Percentiles rank a stretch among this genome's conserved stretches.
Evolutionary conservation across 768 basidiomycete genomes (phyloP).

Genomic region (Nidula microcarpa): DNA sequence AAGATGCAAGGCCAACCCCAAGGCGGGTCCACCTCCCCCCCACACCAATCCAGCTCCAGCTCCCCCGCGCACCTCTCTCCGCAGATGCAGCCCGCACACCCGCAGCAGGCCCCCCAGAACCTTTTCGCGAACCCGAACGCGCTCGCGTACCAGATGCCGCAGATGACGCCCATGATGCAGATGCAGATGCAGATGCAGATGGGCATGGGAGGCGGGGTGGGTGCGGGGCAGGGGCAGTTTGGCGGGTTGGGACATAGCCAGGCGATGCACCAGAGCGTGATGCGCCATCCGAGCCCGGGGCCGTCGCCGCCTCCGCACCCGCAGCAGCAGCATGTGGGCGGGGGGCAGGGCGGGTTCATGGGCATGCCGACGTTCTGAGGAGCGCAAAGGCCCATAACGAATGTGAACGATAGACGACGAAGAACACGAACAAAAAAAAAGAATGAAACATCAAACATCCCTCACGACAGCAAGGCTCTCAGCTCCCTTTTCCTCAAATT

Average conservation of each 20-base stretch:
- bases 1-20: conserved; percentile 48
- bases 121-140: conserved; percentile 50
- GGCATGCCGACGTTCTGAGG: conserved; percentile 23
- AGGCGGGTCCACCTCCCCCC: conserved; percentile 31
- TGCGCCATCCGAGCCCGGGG: conserved; percentile 76
- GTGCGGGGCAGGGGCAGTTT: conserved; percentile 36
- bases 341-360: conserved; percentile 28
- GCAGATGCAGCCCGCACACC: conserved; percentile 24
- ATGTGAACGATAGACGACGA: no score
- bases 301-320: conserved; percentile 32
- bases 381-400: no score
- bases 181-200: conserved; percentile 55
- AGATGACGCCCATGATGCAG: conserved; percentile 62
- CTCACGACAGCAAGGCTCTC: no score
- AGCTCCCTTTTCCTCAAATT: no score
- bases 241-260: conserved; percentile 57
- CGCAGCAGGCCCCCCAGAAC: conserved; percentile 36
- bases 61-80: conserved; percentile 34
- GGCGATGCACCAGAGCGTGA: conserved; percentile 83
- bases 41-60: conserved; percentile 29
- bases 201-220: conserved; percentile 33
- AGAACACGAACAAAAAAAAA: no score
- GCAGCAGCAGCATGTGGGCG: conserved; percentile 19
- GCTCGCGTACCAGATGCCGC: conserved; percentile 53
- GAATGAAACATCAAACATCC: no score